These are phyloP conservation scores for Monosporascus sp. DNA, from an alignment of 2,329 filamentous ascomycete species.

Conservation along the genomic window DNA sequence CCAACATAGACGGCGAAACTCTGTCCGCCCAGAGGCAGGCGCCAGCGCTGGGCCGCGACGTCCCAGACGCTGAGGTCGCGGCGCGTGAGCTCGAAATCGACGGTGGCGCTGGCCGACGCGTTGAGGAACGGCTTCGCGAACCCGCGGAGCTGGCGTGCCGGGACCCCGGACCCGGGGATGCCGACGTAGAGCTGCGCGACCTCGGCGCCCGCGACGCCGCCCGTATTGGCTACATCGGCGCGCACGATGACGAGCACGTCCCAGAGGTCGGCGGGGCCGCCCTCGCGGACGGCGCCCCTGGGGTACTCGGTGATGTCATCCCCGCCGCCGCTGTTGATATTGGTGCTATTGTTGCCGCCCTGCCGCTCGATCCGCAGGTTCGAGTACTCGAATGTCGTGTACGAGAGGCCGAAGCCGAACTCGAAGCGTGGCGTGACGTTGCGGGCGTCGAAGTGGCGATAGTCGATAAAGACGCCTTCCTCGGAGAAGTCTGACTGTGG, in stretches of 20 bases:
- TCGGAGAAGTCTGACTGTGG: slow-evolving; percentile 46
- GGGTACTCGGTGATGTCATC: slow-evolving; percentile 34
- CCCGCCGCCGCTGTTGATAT: slow-evolving; percentile 34
- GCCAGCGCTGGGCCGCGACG: slow-evolving; percentile 55
- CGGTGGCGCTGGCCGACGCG: slow-evolving; percentile 35
- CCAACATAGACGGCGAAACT: slow-evolving; percentile 41
- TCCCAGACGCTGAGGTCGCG: slow-evolving; percentile 66
- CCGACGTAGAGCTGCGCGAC: slow-evolving; percentile 45
- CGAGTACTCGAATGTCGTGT: slow-evolving; percentile 48
- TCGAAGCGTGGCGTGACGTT: slow-evolving; percentile 47
- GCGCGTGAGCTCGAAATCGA: slow-evolving; percentile 51
- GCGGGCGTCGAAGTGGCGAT: slow-evolving; percentile 46
- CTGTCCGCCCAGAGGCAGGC: slow-evolving; percentile 36
- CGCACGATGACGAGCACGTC: slow-evolving; percentile 36
- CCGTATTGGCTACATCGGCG: slow-evolving; percentile 38
- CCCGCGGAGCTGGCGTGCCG: slow-evolving; percentile 57
- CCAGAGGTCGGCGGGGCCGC: slow-evolving; percentile 44
- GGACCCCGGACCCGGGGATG: slow-evolving; percentile 35
- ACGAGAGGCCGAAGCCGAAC: slow-evolving; percentile 53
- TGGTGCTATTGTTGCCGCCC: slow-evolving; percentile 19
- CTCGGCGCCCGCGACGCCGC: slow-evolving; percentile 37
- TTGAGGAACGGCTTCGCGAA: slow-evolving; percentile 56
- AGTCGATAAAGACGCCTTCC: slow-evolving; percentile 48
- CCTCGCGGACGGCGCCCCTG: slow-evolving; percentile 33
- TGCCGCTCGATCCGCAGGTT: slow-evolving; percentile 32